These are phyloP conservation scores for Fragilaria crotonensis DNA, from an alignment of 108 stramenopile species.

Conservation along the genomic window DNA sequence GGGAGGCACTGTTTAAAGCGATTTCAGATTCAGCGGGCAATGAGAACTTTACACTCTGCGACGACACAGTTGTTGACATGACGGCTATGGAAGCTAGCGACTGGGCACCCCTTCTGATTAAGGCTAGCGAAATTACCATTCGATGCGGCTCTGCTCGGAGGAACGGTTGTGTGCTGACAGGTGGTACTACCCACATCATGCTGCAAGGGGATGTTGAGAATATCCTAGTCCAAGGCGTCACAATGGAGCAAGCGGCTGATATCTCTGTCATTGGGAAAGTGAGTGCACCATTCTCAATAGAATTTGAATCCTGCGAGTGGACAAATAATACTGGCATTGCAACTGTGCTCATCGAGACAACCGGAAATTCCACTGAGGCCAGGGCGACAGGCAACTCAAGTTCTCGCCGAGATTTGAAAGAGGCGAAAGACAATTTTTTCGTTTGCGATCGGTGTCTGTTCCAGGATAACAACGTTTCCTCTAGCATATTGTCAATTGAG, in stretches of 20 bases:
- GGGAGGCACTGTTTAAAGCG: not conserved
- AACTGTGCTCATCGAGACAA: not conserved
- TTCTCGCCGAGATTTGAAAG: not conserved
- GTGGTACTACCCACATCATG: not conserved
- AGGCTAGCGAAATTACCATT: not conserved
- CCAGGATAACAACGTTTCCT: not conserved
- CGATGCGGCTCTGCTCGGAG: not conserved
- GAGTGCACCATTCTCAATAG: not conserved
- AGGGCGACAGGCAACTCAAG: not conserved
- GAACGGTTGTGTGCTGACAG: slow-evolving; percentile 1
- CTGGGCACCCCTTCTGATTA: not conserved
- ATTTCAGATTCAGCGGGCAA: not conserved
- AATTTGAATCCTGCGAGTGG: slow-evolving; percentile 5
- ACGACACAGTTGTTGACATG: not conserved
- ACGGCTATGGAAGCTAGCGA: not conserved
- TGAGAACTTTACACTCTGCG: not conserved
- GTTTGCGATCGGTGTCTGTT: not conserved
- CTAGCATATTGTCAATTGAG: not conserved
- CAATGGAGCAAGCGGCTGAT: not conserved
- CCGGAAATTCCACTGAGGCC: not conserved
- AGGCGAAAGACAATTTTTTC: not conserved
- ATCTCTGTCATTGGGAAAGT: slow-evolving; percentile 1
- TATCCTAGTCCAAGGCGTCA: not conserved
- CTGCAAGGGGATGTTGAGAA: not conserved
- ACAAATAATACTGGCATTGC: not conserved